Base-by-base conservation (phyloP, 2,329 filamentous ascomycete genomes). In the Fusarium subglutinans region DNA sequence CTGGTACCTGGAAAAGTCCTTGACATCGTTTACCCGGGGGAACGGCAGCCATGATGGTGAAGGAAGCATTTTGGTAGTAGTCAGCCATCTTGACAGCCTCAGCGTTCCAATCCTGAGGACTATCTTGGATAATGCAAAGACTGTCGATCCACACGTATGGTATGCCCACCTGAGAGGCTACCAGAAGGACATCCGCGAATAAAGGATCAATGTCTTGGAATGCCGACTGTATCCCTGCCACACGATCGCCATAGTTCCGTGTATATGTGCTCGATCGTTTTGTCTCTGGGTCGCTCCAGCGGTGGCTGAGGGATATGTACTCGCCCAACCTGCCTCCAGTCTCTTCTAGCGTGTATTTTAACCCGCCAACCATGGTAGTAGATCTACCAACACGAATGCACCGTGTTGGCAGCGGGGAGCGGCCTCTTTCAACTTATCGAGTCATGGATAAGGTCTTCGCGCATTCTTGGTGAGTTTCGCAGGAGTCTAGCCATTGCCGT, bases 341-440 rank as follows among this genome's bases (percentile, higher is more conserved):
- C 0, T 43, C 40, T 43, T 43, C 22, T 0, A 43, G 5, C 22
- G 13, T 43, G 8, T 43, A 43, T 0, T n/a, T n/a, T n/a, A n/a
- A n/a, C n/a, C n/a, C n/a, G n/a, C n/a, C n/a, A n/a, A n/a, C n/a
- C n/a, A n/a, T n/a, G n/a, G n/a, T n/a, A n/a, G n/a, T n/a, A 15
- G 40, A 43, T 43, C 1, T 15, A 10, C 6, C 6, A 0, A 43
- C 14, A 0, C 40, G 22, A 43, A 43, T n/a, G 3, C 40, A 43
- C 13, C 40, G 9, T 0, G 40, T 43, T 43, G 40, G 40, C 0
- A n/a, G 14, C 0, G 0, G 40, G 5, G 40, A 15, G 14, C 14
- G 22, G 9, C 40, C 13, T n/a, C 14, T 11, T 43, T 43, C 40
- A 2, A 43, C 22, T 2, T 0, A 1, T n/a, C 40, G 40, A 43